Conservation (phyloP, 768 basidiomycete genomes). For the Tremella fuciformis region DNA sequence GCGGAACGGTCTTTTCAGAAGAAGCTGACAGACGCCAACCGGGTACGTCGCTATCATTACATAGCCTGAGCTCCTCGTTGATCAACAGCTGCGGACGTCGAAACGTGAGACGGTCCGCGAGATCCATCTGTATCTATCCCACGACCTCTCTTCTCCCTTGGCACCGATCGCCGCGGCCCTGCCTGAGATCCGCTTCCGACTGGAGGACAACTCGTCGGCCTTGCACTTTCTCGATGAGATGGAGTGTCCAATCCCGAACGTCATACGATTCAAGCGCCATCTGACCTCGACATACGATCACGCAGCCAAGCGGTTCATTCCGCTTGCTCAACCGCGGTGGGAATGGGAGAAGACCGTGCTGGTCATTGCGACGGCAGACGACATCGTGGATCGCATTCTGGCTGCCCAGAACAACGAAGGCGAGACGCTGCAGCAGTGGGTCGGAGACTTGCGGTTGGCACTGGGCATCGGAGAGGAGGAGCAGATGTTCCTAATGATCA, state of each 20-base stretch:
- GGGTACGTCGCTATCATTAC: constrained; percentile 18
- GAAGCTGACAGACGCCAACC: constrained; percentile 42
- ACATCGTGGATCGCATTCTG: constrained; percentile 35
- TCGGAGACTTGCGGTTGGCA: constrained; percentile 23
- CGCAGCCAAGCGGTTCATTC: constrained; percentile 32
- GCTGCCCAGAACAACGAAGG: not conserved
- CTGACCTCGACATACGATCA: constrained; percentile 37
- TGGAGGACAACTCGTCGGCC: constrained; percentile 32
- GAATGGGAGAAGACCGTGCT: constrained; percentile 39
- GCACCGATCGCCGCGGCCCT: constrained; percentile 41
- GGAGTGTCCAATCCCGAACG: constrained; percentile 22
- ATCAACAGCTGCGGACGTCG: constrained; percentile 31
- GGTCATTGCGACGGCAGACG: constrained; percentile 39
- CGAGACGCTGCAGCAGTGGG: constrained; percentile 22
- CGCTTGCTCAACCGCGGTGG: constrained; percentile 27
- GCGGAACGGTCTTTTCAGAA: constrained; percentile 36
- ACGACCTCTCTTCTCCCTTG: constrained; percentile 26
- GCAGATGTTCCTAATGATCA: constrained; percentile 46
- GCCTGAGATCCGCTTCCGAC: constrained; percentile 33
- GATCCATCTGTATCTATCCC: constrained; percentile 42
- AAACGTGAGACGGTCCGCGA: constrained; percentile 47
- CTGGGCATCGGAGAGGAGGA: constrained; percentile 18
- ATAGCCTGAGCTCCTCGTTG: not conserved
- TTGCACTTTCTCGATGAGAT: constrained; percentile 19
- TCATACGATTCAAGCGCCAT: constrained; percentile 45